Percentiles rank a stretch among this genome's conserved stretches.
Evolutionary conservation across 805 yeast species (phyloP).

Genomic region (Nakazawaea laoshanensis): DNA sequence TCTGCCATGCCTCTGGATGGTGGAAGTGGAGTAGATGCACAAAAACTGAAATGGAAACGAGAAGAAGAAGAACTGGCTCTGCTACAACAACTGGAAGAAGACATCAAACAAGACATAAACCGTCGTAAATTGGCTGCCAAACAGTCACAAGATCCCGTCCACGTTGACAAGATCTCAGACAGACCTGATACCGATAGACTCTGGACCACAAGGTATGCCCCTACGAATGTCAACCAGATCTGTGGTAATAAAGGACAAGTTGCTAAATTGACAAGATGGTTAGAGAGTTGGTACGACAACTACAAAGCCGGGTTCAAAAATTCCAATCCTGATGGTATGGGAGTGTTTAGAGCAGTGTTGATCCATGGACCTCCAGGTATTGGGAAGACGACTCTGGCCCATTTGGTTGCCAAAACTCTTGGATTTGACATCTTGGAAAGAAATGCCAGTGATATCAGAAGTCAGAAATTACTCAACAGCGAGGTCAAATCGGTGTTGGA

Average conservation of each 20-base stretch:
- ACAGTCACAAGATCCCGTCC: neutral
- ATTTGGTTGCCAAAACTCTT: constrained; percentile 55
- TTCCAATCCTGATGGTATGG: constrained; percentile 57
- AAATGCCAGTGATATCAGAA: constrained; percentile 85
- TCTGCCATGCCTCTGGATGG: constrained; percentile 85
- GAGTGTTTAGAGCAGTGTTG: constrained; percentile 72
- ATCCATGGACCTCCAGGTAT: constrained; percentile 86
- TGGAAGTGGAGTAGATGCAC: constrained; percentile 76
- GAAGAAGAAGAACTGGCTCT: constrained; percentile 58
- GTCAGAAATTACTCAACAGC: constrained; percentile 65
- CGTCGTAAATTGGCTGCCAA: neutral
- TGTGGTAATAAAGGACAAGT: constrained; percentile 88
- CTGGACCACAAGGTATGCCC: constrained; percentile 95
- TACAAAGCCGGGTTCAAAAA: constrained; percentile 46
- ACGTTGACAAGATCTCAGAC: constrained; percentile 20
- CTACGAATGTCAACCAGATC: constrained; percentile 61
- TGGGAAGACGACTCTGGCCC: constrained; percentile 80
- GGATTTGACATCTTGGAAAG: constrained; percentile 73
- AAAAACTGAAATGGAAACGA: constrained; percentile 59
- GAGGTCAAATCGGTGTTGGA: constrained; percentile 64
- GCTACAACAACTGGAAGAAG: constrained; percentile 40
- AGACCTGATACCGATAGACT: constrained; percentile 52
- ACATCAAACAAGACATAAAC: constrained; percentile 30
- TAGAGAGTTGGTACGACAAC: constrained; percentile 62
- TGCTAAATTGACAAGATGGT: constrained; percentile 62